Evolutionary conservation across 768 basidiomycete species (phyloP), one percentile per base, ranked within the genome.

Genomic region (Trametes cingulata): DNA sequence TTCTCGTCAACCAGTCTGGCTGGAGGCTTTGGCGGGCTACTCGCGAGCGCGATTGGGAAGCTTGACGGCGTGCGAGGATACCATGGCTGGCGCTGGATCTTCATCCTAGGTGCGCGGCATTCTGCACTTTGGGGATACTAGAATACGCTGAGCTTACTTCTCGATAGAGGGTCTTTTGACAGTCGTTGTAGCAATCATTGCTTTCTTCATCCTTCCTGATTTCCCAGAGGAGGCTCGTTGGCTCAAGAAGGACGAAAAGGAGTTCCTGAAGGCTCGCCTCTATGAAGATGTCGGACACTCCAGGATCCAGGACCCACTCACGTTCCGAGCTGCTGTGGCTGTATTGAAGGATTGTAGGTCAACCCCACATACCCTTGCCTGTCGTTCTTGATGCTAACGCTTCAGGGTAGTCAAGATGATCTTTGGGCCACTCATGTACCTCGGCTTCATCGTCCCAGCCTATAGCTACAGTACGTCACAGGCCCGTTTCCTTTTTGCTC

Each of bases 1-100:
- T 77, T 76, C 69, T 69, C 69, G n/a, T 74, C 74, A 3, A 69
- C 68, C 3, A 79, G 78, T 0, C 69, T 75, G 36, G 73, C 78
- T 6, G 80, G 78, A 24, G 73, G 67, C 14, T 74, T 74, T 59
- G 74, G 74, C 36, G 72, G 72, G n/a, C 65, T 73, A 20, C 67
- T 73, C 12, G 72, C 72, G 19, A 69, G 66, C 41, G 72, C 71
- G 7, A 73, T 73, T 24, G 71, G 71, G 25, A 71, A 73, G 65
- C 69, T 73, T 69, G 69, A 73, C 52, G 73, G 73, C 33, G 54
- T 70, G 35, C 58, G 63, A 10, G 69, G 71, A 9, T 70, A 67
- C 45, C 61, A 60, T 5, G 72, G 69, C 43, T 73, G 72, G 72
- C 61, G 72, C 27, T 73, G 72, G 72, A 66, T 73, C 22, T 72